Evolutionary conservation across 306 rosid genomes (phyloP).

Genomic region (Vicia sativa): DNA sequence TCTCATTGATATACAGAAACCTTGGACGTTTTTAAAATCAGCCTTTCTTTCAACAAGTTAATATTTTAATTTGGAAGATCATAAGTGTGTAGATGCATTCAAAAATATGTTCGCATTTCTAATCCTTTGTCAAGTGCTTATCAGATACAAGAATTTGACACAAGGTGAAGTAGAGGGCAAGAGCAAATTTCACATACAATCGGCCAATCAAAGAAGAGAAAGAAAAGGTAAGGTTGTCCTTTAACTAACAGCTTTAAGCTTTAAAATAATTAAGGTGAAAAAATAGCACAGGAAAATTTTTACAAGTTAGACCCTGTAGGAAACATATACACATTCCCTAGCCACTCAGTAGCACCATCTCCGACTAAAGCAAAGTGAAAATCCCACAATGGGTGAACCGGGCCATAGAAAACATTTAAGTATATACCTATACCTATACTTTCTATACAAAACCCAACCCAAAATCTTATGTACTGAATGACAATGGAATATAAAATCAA

Average conservation of each 20-base stretch:
- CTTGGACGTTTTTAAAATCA: no score
- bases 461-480: conserved; percentile 40
- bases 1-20: no score
- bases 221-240: conserved; percentile 11
- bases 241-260: conserved; percentile 7
- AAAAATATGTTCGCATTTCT: not conserved
- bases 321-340: conserved; percentile 31
- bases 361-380: conserved; percentile 27
- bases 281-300: conserved; percentile 8
- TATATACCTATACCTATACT: conserved; percentile 37
- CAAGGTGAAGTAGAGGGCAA: not conserved
- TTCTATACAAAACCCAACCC: conserved; percentile 42
- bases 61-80: not conserved
- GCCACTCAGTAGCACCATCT: not conserved
- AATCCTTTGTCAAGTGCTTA: not conserved
- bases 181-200: not conserved
- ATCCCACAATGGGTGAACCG: conserved; percentile 27
- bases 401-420: conserved; percentile 23
- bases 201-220: not conserved
- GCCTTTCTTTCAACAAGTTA: not conserved
- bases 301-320: conserved; percentile 29
- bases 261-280: not conserved
- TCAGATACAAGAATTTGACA: not conserved
- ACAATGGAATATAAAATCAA: conserved; percentile 28
- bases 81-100: not conserved